A percentile compares a stretch with the other conserved stretches of the same genome.
Evolutionary conservation across 1,284 basidiomycete genomes (phyloP).

Genomic region (Trametes polyzona): DNA sequence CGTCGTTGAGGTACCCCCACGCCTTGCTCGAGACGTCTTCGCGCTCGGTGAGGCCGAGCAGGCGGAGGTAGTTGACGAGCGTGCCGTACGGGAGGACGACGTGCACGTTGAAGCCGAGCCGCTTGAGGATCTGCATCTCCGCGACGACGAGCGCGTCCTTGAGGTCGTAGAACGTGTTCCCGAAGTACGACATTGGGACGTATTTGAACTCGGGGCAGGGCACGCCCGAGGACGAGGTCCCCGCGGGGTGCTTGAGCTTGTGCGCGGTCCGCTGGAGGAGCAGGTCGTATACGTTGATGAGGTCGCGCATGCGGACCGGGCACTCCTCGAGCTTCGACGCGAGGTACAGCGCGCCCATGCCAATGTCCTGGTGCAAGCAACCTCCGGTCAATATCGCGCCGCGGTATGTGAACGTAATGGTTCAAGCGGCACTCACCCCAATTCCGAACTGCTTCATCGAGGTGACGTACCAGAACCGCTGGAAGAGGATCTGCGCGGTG

Average conservation of each 20-base stretch:
- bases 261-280: conserved; percentile 70
- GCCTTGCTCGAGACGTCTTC: conserved; percentile 76
- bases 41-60: conserved; percentile 79
- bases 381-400: too few relatives aligned
- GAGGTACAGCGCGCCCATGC: conserved; percentile 92
- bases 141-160: conserved; percentile 91
- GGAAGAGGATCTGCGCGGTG: conserved; percentile 95
- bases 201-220: conserved; percentile 62
- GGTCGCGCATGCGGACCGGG: conserved; percentile 87
- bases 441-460: conserved; percentile 94
- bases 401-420: too few relatives aligned
- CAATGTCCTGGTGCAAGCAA: conserved; percentile 70
- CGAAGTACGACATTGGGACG: conserved; percentile 85
- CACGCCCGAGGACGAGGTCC: conserved; percentile 28
- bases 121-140: conserved; percentile 98
- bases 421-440: conserved; percentile 74
- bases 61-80: conserved; percentile 92
- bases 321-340: conserved; percentile 97
- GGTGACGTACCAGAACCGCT: conserved; percentile 96
- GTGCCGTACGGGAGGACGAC: conserved; percentile 94
- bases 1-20: conserved; percentile 93
- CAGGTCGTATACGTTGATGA: conserved; percentile 94
- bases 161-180: conserved; percentile 81
- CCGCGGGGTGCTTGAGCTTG: conserved; percentile 27
- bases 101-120: conserved; percentile 87